Evolutionary conservation across 441 rosid species (phyloP), one percentile per base, ranked within the genome.

Genomic region (Corymbia citriodora): DNA sequence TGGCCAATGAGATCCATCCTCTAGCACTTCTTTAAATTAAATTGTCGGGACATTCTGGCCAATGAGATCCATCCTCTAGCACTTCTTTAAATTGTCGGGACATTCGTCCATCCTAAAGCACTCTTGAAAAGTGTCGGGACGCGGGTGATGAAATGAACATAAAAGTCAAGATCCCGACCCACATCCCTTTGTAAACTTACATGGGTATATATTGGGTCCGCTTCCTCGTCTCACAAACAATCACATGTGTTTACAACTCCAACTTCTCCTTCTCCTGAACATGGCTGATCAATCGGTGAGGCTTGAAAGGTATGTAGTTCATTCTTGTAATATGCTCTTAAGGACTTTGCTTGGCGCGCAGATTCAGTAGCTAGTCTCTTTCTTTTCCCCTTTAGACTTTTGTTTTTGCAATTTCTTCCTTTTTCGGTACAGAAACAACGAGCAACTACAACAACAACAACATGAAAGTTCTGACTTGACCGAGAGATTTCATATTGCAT

Each of bases 371-470:
- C 16, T 12, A 12, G 31, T 27, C 57, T 55, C 18, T 17, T 59
- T 7, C 7, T 25, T 55, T 59, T 7, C 15, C 16, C 31, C 14
- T 27, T 25, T 27, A 15, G 8, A 61, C 27, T n/a, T 27, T 4
- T 61, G 27, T 61, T 61, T 27, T 61, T 10, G 3, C 4, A 59
- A 13, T 63, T 63, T 27, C 18, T 63, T 63, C 9, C 7, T 0
- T 13, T 13, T 63, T 63, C 1, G 8, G 1, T 29, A 63, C 0
- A 63, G 1, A 9, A 14, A 13, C 2, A 0, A 63, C 1, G 1
- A 63, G 5, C 70, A 63, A 29, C 4, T 33, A n/a, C n/a, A n/a
- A 6, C 33, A 63, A 29, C 1, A 29, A 3, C 5, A 29, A 3
- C 18, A 63, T 6, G 2, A 63, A 63, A 63, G 18, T 63, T 63